Evolutionary conservation across 495 filamentous ascomycete species (phyloP).

Genomic region (Collariella sp.): DNA sequence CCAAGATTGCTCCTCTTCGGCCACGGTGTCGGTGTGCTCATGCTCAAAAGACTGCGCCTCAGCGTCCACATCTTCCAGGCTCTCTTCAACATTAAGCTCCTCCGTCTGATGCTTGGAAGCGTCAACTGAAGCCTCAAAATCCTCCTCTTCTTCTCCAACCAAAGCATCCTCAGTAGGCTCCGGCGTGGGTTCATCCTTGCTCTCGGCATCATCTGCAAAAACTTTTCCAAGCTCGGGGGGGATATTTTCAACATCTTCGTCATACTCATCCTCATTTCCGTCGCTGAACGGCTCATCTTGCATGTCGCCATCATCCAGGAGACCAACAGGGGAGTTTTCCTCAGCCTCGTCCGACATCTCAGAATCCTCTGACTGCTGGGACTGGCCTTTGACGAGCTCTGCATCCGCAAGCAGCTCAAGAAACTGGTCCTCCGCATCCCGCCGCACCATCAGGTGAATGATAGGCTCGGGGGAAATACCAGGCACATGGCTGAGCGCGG

Average conservation of each 20-base stretch:
- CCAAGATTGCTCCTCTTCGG: no score
- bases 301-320: neutral
- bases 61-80: neutral
- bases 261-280: constrained; percentile 3
- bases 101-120: neutral
- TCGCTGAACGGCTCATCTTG: neutral
- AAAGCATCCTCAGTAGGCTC: constrained; percentile 17
- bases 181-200: constrained; percentile 5
- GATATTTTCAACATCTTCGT: neutral
- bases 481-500: constrained; percentile 13
- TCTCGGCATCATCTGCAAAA: constrained; percentile 16
- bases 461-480: constrained; percentile 7
- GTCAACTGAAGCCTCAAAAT: neutral
- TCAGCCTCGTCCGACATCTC: constrained; percentile 11
- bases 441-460: constrained; percentile 17
- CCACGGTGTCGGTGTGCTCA: no score
- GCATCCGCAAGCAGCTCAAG: constrained; percentile 18
- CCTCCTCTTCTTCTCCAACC: neutral
- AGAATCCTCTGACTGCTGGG: constrained; percentile 5
- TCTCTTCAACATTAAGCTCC: neutral
- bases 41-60: neutral
- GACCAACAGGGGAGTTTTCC: neutral
- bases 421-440: constrained; percentile 23
- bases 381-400: constrained; percentile 1
- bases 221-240: constrained; percentile 1